Evolutionary conservation across 2,329 filamentous ascomycete species (phyloP).

Genomic region (Talaromyces sp.): DNA sequence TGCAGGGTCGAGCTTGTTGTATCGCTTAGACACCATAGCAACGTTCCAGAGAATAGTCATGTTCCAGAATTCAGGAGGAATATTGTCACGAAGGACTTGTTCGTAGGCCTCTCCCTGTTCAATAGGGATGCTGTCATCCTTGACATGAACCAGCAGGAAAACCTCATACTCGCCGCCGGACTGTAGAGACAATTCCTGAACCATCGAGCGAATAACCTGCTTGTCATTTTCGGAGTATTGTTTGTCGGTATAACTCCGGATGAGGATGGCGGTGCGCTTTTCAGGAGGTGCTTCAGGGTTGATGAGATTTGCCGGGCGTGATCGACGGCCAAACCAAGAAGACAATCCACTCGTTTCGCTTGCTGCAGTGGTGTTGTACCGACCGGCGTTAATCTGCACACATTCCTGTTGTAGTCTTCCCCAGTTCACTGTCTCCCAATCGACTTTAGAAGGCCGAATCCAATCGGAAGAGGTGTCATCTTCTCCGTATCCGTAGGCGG

Average conservation of each 20-base stretch:
- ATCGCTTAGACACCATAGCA: conserved; percentile 21
- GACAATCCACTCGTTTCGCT: conserved; percentile 17
- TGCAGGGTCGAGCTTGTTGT: conserved; percentile 18
- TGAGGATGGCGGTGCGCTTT: conserved; percentile 67
- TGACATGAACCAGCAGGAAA: conserved; percentile 75
- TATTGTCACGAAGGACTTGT: conserved; percentile 15
- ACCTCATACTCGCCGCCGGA: conserved; percentile 75
- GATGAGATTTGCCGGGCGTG: conserved; percentile 25
- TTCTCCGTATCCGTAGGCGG: conserved; percentile 48
- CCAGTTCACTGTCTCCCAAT: conserved; percentile 67
- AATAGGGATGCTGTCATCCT: conserved; percentile 65
- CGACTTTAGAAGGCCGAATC: conserved; percentile 25
- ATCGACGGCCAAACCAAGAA: conserved; percentile 16
- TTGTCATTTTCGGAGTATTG: conserved; percentile 75
- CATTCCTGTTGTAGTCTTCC: conserved; percentile 66
- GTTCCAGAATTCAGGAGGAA: conserved; percentile 33
- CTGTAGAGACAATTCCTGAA: conserved; percentile 70
- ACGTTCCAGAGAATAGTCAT: conserved; percentile 35
- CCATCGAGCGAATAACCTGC: conserved; percentile 76
- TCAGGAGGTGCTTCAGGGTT: conserved; percentile 32
- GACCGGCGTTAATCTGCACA: conserved; percentile 60
- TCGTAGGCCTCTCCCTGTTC: conserved; percentile 1
- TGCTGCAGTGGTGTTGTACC: conserved; percentile 46
- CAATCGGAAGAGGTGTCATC: conserved; percentile 27
- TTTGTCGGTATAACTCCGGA: conserved; percentile 80